Evolutionary conservation across 495 filamentous ascomycete species (phyloP).

Genomic region (Margaritispora aquatica): DNA sequence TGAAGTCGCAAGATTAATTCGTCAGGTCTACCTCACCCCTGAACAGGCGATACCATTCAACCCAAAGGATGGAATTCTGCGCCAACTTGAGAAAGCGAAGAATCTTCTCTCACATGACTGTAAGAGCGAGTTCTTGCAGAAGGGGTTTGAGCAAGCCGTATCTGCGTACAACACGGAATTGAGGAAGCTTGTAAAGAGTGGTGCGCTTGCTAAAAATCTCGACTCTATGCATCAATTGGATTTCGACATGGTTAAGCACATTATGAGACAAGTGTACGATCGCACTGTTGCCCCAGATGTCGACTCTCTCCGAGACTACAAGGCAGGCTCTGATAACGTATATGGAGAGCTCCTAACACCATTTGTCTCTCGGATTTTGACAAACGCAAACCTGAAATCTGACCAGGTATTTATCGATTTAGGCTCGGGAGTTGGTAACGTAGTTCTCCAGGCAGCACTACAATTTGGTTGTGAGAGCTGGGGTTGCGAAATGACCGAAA

Average conservation of each 20-base stretch:
- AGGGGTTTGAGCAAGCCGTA: conserved; percentile 62
- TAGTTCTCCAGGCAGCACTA: conserved; percentile 88
- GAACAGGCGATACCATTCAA: conserved; percentile 58
- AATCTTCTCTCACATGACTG: conserved; percentile 25
- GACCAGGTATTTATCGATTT: conserved; percentile 87
- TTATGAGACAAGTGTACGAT: conserved; percentile 82
- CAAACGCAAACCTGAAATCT: conserved; percentile 67
- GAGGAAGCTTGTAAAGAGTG: conserved; percentile 49
- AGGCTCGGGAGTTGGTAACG: conserved; percentile 92
- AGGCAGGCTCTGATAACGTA: conserved; percentile 83
- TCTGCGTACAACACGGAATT: conserved; percentile 70
- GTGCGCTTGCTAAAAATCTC: conserved; percentile 64
- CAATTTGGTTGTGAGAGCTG: conserved; percentile 92
- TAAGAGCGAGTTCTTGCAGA: conserved; percentile 27
- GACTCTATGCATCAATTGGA: conserved; percentile 56
- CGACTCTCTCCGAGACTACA: conserved; percentile 71
- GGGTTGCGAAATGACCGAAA: conserved; percentile 93
- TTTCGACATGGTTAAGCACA: conserved; percentile 66
- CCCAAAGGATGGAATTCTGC: conserved; percentile 64
- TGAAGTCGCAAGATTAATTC: conserved; percentile 67
- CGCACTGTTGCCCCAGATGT: conserved; percentile 88
- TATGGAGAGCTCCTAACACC: conserved; percentile 88
- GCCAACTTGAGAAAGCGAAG: conserved; percentile 59
- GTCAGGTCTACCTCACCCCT: conserved; percentile 65
- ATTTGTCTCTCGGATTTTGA: conserved; percentile 74